Base-by-base conservation (phyloP, 192 early-diverging fungal genomes). In the Rhizophagus clarus region DNA sequence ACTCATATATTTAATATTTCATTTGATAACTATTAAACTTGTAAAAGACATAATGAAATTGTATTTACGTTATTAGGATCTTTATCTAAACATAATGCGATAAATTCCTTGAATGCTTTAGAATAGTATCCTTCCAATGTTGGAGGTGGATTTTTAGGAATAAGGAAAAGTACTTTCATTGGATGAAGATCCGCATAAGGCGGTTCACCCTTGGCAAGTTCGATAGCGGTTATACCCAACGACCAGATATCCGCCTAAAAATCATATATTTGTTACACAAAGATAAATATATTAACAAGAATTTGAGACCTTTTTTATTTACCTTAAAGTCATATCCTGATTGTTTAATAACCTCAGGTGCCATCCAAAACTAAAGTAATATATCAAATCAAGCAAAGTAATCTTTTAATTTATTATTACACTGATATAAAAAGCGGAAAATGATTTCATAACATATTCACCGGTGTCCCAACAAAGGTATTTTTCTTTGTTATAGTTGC, bases 391-490 rank as follows among this genome's bases (percentile, higher is more conserved):
- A 42, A 62, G 47, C 29, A 60, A 47, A 42, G 40, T 40, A 45
- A n/a, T 40, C 37, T 40, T 8, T 5, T 8, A 37, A 66, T 37
- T 73, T 14, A 70, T 60, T 60, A 5, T 37, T 7, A 15, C 40
- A 20, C 51, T 79, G 22, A 34, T 56, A 28, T 71, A 5, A 24
- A 14, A 32, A n/a, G 45, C 10, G 6, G 10, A 31, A 56, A 47
- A 49, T 14, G 6, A 29, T 31, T 20, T 1, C 26, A 14, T 5
- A 40, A 47, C 20, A 17, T 15, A 81, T 86, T 83, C 85, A 90
- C 89, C 31, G 98, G 98, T 29, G 97, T 98, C 3, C 98, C 98
- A 7, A 99, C 98, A 92, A 99, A 98, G 24, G 98, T 97, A 83
- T 95, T 95, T 83, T 96, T 97, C 81, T 97, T 97, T 42, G 94